phyloP scores from a whole-genome alignment of 148 eudicot species.

The Silene latifolia region DNA sequence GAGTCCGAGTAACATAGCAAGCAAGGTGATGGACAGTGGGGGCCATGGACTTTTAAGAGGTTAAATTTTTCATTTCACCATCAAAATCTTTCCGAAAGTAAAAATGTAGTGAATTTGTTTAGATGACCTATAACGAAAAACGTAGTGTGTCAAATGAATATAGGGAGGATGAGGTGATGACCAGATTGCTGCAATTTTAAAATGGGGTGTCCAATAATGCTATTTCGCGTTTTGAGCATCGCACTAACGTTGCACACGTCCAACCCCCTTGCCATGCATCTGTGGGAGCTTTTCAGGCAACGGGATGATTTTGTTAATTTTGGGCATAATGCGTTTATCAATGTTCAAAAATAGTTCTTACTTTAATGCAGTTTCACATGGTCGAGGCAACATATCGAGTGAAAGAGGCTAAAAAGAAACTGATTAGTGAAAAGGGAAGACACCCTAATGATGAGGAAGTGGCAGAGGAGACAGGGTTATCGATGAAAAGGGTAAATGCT shows the following conservation, averaged over 20 bases:
- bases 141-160: no score
- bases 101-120: no score
- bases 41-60: no score
- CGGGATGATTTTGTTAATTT: background rate
- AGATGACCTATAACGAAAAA: no score
- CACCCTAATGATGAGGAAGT: constrained; percentile 74
- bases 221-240: background rate
- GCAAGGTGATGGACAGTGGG: no score
- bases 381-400: constrained; percentile 75
- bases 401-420: constrained; percentile 67
- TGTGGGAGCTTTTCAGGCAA: background rate
- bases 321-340: background rate
- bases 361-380: constrained; percentile 59
- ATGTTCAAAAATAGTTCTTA: constrained; percentile 3
- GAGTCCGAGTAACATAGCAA: no score
- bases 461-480: constrained; percentile 83
- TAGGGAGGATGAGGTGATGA: no score
- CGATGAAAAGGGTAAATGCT: constrained; percentile 73
- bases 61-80: no score
- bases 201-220: no score
- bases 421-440: constrained; percentile 65
- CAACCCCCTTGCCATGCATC: background rate
- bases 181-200: no score
- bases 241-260: background rate
- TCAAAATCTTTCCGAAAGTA: no score